Evolutionary conservation across 106 monocot genomes (phyloP).

Genomic region (Triglochin maritima): DNA sequence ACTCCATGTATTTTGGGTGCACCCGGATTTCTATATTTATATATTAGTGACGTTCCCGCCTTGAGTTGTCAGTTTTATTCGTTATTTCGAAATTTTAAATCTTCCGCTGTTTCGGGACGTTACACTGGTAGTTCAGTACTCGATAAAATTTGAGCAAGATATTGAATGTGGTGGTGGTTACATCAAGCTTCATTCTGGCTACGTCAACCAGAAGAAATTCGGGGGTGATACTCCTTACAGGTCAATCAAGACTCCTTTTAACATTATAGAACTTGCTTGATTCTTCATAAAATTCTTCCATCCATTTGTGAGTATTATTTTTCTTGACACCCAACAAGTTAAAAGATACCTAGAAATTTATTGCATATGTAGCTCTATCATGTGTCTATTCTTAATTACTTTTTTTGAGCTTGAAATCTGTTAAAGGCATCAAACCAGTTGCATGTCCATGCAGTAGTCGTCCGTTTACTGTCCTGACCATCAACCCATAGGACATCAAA

Average conservation of each 20-base stretch:
- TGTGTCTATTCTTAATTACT: no score
- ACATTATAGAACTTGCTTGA: not conserved
- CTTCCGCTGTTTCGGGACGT: no score
- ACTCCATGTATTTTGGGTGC: no score
- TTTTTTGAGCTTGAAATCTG: no score
- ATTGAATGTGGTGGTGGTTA: conserved; percentile 98
- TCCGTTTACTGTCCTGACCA: no score
- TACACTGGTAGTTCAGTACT: conserved; percentile 88
- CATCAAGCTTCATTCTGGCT: conserved; percentile 90
- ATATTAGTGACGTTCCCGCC: no score
- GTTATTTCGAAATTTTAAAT: no score
- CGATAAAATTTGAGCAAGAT: conserved; percentile 92
- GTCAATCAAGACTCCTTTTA: conserved; percentile 9
- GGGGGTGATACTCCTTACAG: conserved; percentile 97
- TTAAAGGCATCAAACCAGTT: no score
- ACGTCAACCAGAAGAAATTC: conserved; percentile 98
- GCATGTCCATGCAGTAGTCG: no score
- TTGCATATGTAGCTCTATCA: not conserved
- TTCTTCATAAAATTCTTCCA: conserved; percentile 1
- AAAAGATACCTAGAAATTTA: not conserved
- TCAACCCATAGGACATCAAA: no score
- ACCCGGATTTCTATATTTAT: no score
- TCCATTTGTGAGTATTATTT: not conserved
- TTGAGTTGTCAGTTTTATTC: no score
- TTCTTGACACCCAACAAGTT: not conserved